Percentiles rank a stretch among this genome's conserved stretches.
These are phyloP conservation scores for Penicillium corylophilum DNA, from an alignment of 2,329 filamentous ascomycete species.

Conservation along the genomic window DNA sequence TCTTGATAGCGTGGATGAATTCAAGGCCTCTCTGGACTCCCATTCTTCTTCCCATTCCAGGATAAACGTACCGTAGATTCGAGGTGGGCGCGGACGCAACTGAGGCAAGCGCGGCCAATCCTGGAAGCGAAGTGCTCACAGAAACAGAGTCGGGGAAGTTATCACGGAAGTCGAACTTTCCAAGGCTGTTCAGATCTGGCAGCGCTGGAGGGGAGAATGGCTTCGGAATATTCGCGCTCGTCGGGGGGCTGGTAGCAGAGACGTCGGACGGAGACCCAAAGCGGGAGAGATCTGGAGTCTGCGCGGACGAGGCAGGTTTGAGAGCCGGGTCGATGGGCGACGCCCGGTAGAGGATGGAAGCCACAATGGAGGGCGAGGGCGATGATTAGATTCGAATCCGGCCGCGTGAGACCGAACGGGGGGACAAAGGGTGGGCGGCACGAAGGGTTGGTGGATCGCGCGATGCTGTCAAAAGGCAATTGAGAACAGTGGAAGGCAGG, in stretches of 20 bases:
- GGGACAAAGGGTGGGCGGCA: conserved; percentile 4
- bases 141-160: conserved; percentile 32
- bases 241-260: conserved; percentile 48
- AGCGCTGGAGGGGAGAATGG: conserved; percentile 44
- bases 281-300: conserved; percentile 32
- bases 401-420: conserved; percentile 33
- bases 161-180: conserved; percentile 29
- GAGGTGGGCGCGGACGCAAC: conserved; percentile 54
- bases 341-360: conserved; percentile 59
- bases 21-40: background rate
- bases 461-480: conserved; percentile 1
- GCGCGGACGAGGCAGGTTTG: conserved; percentile 47
- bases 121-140: conserved; percentile 51
- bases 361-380: conserved; percentile 59
- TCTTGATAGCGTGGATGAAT: background rate
- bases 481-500: background rate
- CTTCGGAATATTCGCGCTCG: conserved; percentile 48
- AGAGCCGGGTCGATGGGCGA: conserved; percentile 55
- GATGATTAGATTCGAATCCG: conserved; percentile 36
- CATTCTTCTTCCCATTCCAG: background rate
- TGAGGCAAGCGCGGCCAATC: conserved; percentile 60
- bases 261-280: conserved; percentile 48
- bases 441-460: background rate
- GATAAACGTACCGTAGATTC: conserved; percentile 50
- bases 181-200: conserved; percentile 30